These are phyloP conservation scores for Sambucus nigra DNA, from an alignment of 129 eudicot genomes.

Conservation along the genomic window DNA sequence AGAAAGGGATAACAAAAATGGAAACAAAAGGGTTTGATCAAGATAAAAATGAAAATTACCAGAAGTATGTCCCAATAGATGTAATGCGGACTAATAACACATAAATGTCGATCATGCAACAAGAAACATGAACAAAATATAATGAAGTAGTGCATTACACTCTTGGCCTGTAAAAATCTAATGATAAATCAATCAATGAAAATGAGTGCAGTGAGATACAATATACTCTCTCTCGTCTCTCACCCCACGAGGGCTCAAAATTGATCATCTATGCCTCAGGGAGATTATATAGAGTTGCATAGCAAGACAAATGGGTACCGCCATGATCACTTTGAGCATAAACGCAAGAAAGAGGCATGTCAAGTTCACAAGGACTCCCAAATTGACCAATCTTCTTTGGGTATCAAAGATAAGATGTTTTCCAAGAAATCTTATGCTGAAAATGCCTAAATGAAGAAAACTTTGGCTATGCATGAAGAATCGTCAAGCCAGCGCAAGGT, in stretches of 20 bases:
- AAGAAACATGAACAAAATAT: no score
- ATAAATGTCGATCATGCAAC: no score
- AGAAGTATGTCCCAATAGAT: no score
- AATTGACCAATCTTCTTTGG: conserved; percentile 69
- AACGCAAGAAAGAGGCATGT: conserved; percentile 96
- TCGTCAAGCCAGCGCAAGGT: conserved; percentile 91
- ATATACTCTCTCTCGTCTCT: not conserved
- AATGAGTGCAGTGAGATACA: no score
- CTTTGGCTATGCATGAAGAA: conserved; percentile 98
- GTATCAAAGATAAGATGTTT: conserved; percentile 89
- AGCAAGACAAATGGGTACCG: conserved; percentile 90
- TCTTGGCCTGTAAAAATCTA: no score
- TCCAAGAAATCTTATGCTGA: conserved; percentile 76
- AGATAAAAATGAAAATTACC: no score
- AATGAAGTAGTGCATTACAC: no score
- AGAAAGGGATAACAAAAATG: no score
- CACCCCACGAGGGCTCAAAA: not conserved
- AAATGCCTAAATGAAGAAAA: conserved; percentile 91
- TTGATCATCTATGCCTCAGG: conserved; percentile 57
- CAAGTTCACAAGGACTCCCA: conserved; percentile 79
- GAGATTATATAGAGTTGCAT: conserved; percentile 82
- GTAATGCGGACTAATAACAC: no score
- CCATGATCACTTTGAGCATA: conserved; percentile 81
- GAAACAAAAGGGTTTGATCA: no score
- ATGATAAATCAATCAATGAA: no score